Conservation (phyloP, 2,329 filamentous ascomycete genomes). For the Teratosphaeria gauchensis region DNA sequence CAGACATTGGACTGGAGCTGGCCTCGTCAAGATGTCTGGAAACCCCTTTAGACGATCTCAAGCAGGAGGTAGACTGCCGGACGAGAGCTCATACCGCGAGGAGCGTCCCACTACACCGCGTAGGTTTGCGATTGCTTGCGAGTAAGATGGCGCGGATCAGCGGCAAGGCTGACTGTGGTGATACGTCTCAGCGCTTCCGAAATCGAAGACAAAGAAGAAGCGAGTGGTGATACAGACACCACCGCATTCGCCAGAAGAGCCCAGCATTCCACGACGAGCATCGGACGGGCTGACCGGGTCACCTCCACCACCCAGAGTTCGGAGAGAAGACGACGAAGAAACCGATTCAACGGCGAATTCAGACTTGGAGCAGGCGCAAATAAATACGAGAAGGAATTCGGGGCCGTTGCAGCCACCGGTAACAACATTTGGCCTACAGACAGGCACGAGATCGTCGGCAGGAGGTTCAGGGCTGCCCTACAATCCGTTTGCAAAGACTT, state of each 20-base stretch:
- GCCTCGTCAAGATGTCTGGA: constrained; percentile 18
- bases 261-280: constrained; percentile 7
- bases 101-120: neutral
- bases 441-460: constrained; percentile 5
- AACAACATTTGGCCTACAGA: constrained; percentile 1
- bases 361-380: constrained; percentile 11
- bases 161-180: neutral
- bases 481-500: constrained; percentile 26
- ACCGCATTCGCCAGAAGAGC: constrained; percentile 18
- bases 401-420: constrained; percentile 8
- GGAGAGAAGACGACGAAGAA: constrained; percentile 7
- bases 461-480: constrained; percentile 10
- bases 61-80: constrained; percentile 9
- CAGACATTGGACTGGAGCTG: neutral
- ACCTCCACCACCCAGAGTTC: constrained; percentile 6
- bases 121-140: neutral
- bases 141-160: neutral
- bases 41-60: constrained; percentile 23
- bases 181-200: neutral
- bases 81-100: constrained; percentile 6
- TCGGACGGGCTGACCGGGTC: constrained; percentile 6
- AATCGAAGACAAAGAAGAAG: constrained; percentile 18
- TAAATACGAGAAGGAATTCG: constrained; percentile 15
- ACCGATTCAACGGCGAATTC: constrained; percentile 13
- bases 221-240: constrained; percentile 20